Percentiles rank a stretch among this genome's conserved stretches.
Conservation (phyloP, 2,329 filamentous ascomycete species). For the Annulohypoxylon truncatum region DNA sequence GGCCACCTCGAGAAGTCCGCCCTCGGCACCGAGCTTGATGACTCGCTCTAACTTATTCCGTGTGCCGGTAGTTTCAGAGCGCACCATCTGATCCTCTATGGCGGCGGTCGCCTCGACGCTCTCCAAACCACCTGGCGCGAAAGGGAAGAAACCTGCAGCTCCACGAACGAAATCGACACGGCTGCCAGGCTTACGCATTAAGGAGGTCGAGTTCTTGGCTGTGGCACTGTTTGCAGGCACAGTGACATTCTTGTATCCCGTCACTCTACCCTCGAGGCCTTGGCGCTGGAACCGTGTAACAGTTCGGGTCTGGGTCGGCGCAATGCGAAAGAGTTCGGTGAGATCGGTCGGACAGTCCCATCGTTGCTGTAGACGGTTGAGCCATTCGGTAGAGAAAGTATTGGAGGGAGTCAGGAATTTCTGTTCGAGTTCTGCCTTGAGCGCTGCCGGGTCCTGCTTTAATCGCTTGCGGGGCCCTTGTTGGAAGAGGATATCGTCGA, state of each 20-base stretch:
- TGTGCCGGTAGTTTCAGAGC: slow-evolving; percentile 58
- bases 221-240: slow-evolving; percentile 89
- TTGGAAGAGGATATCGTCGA: slow-evolving; percentile 69
- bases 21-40: slow-evolving; percentile 82
- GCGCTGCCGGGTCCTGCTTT: slow-evolving; percentile 66
- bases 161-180: slow-evolving; percentile 93
- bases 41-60: slow-evolving; percentile 79
- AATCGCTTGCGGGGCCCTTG: slow-evolving; percentile 56
- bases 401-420: slow-evolving; percentile 84
- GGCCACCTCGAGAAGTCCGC: slow-evolving; percentile 81
- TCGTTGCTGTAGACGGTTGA: slow-evolving; percentile 86
- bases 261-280: slow-evolving; percentile 91
- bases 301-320: slow-evolving; percentile 93
- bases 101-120: slow-evolving; percentile 87
- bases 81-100: slow-evolving; percentile 79
- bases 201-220: slow-evolving; percentile 93
- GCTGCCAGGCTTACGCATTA: slow-evolving; percentile 85
- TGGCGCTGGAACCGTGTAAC: slow-evolving; percentile 92
- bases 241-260: slow-evolving; percentile 93
- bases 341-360: slow-evolving; percentile 88
- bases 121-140: slow-evolving; percentile 90
- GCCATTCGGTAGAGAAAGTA: slow-evolving; percentile 84
- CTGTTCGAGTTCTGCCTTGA: slow-evolving; percentile 78
- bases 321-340: slow-evolving; percentile 85
- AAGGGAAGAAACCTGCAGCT: slow-evolving; percentile 92